Evolutionary conservation across 352 stramenopile genomes (phyloP), one percentile per base, ranked within the genome.

Genomic region (Pythium diclinum): DNA sequence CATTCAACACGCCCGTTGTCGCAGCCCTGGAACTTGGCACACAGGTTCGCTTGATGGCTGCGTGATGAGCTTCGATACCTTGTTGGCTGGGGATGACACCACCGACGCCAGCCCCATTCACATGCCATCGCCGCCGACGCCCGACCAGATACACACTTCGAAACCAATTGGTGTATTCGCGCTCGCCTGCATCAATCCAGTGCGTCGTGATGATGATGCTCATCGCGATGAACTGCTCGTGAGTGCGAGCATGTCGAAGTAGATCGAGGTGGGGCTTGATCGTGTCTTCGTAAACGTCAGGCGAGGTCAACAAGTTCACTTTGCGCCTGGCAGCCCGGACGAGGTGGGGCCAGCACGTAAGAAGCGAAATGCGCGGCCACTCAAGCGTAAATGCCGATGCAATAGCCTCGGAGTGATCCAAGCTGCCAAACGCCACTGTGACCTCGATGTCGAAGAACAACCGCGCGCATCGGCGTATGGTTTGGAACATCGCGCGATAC

Each of bases 21-120:
- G 52, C 46, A 7, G 64, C 57, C 2, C 30, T 42, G 1, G 44
- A 10, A n/a, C 58, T 65, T 2, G 52, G 64, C n/a, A 33, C 52
- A 5, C 57, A 71, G 6, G 58, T 63, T 30, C 56, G 62, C 42
- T 67, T 63, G 11, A 63, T 62, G 3, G 44, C 57, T 13, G 6
- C 47, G 19, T 66, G 64, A 23, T 71, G 64, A 11, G 64, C 32
- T 34, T 71, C 64, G 13, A 68, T 68, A 1, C 54, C 46, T 36
- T 68, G 62, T n/a, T 69, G 56, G 10, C 19, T 59, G 4, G 38
- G 1, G 53, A 53, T 25, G 0, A 67, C 38, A 10, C 61, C 42
- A 46, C 25, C 44, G 16, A 63, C 38, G 19, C 52, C 52, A 10
- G 52, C 52, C 6, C 1, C 38, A 49, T 32, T 61, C 6, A 61